A percentile compares a stretch with the other conserved stretches of the same genome.
phyloP scores from a whole-genome alignment of 192 early-diverging fungal genomes.

The Gonapodya prolifera region DNA sequence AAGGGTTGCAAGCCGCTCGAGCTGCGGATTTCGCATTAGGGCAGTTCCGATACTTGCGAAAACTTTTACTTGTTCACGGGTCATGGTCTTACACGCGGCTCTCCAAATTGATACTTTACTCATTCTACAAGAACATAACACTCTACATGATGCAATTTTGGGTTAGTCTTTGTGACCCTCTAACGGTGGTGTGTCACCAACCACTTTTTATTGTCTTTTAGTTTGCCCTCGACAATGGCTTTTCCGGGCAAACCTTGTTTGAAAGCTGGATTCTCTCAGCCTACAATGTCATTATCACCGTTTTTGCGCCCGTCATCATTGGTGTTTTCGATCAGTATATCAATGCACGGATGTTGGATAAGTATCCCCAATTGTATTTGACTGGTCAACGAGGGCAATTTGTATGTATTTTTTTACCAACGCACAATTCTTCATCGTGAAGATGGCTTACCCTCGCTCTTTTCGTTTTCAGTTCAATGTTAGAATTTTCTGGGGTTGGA shows the following conservation, averaged over 20 bases:
- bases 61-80: slow-evolving; percentile 91
- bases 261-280: slow-evolving; percentile 95
- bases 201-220: no score
- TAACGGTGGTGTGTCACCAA: no score
- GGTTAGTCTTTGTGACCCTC: slow-evolving; percentile 44
- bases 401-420: neutral
- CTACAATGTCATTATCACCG: slow-evolving; percentile 91
- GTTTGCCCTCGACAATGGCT: slow-evolving; percentile 77
- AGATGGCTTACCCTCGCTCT: neutral
- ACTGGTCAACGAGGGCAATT: slow-evolving; percentile 6
- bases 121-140: slow-evolving; percentile 99
- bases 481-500: slow-evolving; percentile 10
- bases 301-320: slow-evolving; percentile 86
- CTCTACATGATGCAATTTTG: slow-evolving; percentile 98
- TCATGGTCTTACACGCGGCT: slow-evolving; percentile 94
- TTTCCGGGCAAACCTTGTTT: slow-evolving; percentile 93
- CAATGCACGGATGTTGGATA: slow-evolving; percentile 82
- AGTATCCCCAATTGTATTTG: slow-evolving; percentile 94
- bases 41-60: slow-evolving; percentile 89
- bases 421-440: neutral
- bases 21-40: slow-evolving; percentile 98
- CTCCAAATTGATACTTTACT: slow-evolving; percentile 91
- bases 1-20: slow-evolving; percentile 93
- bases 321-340: slow-evolving; percentile 98
- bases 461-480: slow-evolving; percentile 6